A percentile compares a stretch with the other conserved stretches of the same genome.
Evolutionary conservation across 345 rosid species (phyloP).

Genomic region (Eucalyptus regnans): DNA sequence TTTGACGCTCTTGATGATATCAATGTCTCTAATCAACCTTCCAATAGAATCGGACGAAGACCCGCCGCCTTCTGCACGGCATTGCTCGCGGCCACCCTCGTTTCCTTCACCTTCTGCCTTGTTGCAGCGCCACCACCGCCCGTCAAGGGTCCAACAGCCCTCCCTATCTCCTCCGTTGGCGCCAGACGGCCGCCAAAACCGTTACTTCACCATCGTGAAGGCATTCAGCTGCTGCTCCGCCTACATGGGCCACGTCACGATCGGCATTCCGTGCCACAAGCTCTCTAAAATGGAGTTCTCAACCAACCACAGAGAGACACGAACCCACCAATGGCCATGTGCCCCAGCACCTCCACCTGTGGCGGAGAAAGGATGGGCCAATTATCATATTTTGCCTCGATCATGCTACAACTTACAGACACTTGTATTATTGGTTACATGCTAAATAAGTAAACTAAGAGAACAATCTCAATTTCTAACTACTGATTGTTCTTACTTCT

Average conservation of each 20-base stretch:
- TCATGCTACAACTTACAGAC: fast-evolving
- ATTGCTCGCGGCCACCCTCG: neutral
- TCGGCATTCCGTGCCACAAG: conserved; percentile 32
- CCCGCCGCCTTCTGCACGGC: neutral
- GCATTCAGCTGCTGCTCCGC: conserved; percentile 46
- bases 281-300: conserved; percentile 33
- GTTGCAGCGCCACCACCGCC: neutral
- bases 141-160: neutral
- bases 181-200: neutral
- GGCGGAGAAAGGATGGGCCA: neutral
- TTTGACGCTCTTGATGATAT: neutral
- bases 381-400: neutral
- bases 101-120: neutral
- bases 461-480: neutral
- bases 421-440: neutral
- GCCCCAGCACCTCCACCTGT: conserved; percentile 17
- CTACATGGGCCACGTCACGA: conserved; percentile 27
- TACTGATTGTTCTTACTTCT: neutral
- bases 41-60: fast-evolving
- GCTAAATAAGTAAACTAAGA: neutral
- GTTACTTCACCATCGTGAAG: conserved; percentile 26
- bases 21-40: neutral
- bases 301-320: conserved; percentile 30
- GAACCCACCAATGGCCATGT: conserved; percentile 24
- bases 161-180: fast-evolving